Evolutionary conservation across 257 asterid genomes (phyloP).

Genomic region (Eucommia ulmoides): DNA sequence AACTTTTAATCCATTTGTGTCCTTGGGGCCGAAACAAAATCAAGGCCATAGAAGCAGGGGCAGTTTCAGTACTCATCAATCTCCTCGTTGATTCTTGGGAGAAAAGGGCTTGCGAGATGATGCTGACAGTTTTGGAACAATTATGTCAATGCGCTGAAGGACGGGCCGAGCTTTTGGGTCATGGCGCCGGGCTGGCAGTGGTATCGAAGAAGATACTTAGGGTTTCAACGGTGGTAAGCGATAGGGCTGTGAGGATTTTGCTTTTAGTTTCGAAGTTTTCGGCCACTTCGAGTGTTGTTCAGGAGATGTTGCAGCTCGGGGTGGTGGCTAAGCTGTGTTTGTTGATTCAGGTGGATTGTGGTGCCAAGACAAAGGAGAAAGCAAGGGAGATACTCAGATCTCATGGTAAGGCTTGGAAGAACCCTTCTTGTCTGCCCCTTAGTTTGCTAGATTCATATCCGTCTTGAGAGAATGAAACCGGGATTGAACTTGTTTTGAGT

Average conservation of each 20-base stretch:
- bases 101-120: constrained; percentile 36
- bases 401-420: no score
- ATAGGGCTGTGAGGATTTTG: no score
- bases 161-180: constrained; percentile 53
- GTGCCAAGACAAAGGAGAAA: constrained; percentile 36
- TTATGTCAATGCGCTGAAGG: constrained; percentile 75
- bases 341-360: constrained; percentile 45
- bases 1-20: constrained; percentile 37
- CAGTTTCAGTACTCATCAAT: constrained; percentile 35
- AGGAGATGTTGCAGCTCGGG: no score
- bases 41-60: constrained; percentile 40
- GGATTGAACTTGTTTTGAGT: no score
- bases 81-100: constrained; percentile 35
- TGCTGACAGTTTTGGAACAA: constrained; percentile 37
- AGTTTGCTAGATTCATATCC: constrained; percentile 47
- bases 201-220: no score
- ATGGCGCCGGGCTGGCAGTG: constrained; percentile 61
- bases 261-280: constrained; percentile 32
- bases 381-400: constrained; percentile 34
- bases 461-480: no score
- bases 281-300: constrained; percentile 36
- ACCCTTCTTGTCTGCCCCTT: constrained; percentile 48
- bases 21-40: constrained; percentile 63
- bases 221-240: constrained; percentile 54
- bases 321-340: constrained; percentile 62